phyloP scores from a whole-genome alignment of 2,329 filamentous ascomycete genomes.

The Didymella sp. region DNA sequence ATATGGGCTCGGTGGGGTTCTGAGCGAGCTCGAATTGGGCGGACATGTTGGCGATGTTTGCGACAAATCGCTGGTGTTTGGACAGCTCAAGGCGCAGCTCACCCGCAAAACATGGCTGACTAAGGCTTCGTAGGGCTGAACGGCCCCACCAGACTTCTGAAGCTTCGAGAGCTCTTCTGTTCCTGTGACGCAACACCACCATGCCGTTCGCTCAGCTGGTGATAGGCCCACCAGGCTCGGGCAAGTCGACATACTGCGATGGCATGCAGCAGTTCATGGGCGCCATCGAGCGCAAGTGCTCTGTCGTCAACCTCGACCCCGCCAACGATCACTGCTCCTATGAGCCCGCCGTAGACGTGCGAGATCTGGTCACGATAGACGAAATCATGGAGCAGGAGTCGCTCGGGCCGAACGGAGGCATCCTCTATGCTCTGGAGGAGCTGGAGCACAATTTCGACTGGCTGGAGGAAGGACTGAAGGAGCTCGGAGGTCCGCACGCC shows the following conservation, averaged over 20 bases:
- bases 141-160: conserved; percentile 9
- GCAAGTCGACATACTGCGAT: conserved; percentile 98
- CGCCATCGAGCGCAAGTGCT: conserved; percentile 93
- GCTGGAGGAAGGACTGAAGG: conserved; percentile 80
- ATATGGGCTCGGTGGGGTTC: conserved; percentile 86
- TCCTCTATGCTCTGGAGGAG: conserved; percentile 93
- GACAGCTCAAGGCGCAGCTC: conserved; percentile 28
- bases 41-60: conserved; percentile 36
- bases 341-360: conserved; percentile 87
- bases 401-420: conserved; percentile 89
- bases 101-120: conserved; percentile 17
- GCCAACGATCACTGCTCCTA: conserved; percentile 94
- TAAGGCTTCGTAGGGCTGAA: conserved; percentile 10
- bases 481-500: conserved; percentile 64
- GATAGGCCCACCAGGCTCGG: conserved; percentile 91
- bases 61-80: conserved; percentile 8
- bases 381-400: conserved; percentile 93
- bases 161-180: conserved; percentile 1
- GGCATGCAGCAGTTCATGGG: conserved; percentile 99
- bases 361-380: conserved; percentile 85
- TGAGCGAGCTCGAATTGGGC: conserved; percentile 81
- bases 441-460: conserved; percentile 93
- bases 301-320: conserved; percentile 94
- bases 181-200: conserved; percentile 12
- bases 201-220: conserved; percentile 78